These are phyloP conservation scores for Leishmania guyanensis DNA, from an alignment of 208 protist species.

Conservation along the genomic window DNA sequence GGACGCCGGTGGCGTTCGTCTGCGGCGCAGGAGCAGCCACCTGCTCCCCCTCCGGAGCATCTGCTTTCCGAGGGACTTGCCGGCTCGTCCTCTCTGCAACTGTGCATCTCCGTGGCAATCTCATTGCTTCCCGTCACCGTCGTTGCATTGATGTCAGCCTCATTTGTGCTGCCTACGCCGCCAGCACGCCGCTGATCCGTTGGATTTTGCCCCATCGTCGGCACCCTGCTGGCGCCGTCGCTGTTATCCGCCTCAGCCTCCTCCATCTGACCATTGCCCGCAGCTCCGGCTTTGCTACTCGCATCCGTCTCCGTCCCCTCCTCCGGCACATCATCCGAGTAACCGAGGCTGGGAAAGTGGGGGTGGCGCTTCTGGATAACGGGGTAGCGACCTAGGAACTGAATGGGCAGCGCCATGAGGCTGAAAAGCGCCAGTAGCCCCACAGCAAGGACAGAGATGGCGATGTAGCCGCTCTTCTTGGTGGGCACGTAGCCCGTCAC, in stretches of 20 bases:
- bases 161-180: background rate
- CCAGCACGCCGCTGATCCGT: background rate
- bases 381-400: conserved; percentile 64
- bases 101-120: background rate
- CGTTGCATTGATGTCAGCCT: conserved; percentile 16
- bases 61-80: background rate
- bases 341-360: conserved; percentile 43
- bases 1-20: conserved; percentile 35
- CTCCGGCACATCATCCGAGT: conserved; percentile 26
- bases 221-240: background rate
- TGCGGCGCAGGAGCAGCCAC: background rate
- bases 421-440: conserved; percentile 54
- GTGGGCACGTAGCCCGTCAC: conserved; percentile 48
- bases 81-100: background rate
- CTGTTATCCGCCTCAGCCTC: background rate
- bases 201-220: background rate
- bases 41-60: conserved; percentile 9
- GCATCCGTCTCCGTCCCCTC: background rate
- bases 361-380: conserved; percentile 41
- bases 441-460: conserved; percentile 48
- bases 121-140: background rate
- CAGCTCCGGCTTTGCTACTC: background rate
- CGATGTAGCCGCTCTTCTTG: conserved; percentile 36
- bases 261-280: background rate
- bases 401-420: conserved; percentile 66